Base-by-base conservation (phyloP, 192 early-diverging fungal species). In the Spinellus fusiger region DNA sequence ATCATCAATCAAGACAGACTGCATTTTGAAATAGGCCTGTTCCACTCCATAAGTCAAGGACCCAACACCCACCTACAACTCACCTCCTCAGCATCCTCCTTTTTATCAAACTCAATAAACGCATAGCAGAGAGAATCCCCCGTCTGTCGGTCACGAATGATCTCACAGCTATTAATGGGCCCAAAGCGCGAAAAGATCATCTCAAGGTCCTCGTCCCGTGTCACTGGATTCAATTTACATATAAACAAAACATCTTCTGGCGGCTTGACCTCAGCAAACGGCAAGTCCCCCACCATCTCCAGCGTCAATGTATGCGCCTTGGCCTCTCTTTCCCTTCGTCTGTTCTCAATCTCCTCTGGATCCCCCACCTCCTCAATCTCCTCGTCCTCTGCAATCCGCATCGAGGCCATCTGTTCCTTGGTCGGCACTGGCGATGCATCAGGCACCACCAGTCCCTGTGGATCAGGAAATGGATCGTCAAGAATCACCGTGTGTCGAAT, bases 221-320 rank as follows among this genome's bases (percentile, higher is more conserved):
- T 98, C 0, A 90, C 80, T 0, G 92, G 88, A 65, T 98, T 95
- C 44, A 97, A 79, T 60, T 94, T 91, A 54, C 95, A 97, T 1
- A 98, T 93, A 79, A 98, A 98, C 2, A 98, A 61, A 1, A 98
- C 86, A 70, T 96, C 96, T 60, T 98, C 96, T 6, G 95, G 94
- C 4, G 96, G 96, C 62, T 92, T 93, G 35, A 98, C 87, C 56
- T 98, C 96, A 20, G 96, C 96, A 75, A 90, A 94, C 7, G 96
- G 96, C 12, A 98, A 70, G 66, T 98, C 96, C 2, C 96, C 96
- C 6, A 98, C 84, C 92, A 98, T 95, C 72, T 98, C 96, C 32
- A 98, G 77, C 1, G 94, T 96, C n/a, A 98, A 70, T 6, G 94
- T 93, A 5, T 89, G 83, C 0, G 96, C 91, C 20, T 80, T 77